These are phyloP conservation scores for Hymenoscyphus infarciens DNA, from an alignment of 2,329 filamentous ascomycete species.

Conservation along the genomic window DNA sequence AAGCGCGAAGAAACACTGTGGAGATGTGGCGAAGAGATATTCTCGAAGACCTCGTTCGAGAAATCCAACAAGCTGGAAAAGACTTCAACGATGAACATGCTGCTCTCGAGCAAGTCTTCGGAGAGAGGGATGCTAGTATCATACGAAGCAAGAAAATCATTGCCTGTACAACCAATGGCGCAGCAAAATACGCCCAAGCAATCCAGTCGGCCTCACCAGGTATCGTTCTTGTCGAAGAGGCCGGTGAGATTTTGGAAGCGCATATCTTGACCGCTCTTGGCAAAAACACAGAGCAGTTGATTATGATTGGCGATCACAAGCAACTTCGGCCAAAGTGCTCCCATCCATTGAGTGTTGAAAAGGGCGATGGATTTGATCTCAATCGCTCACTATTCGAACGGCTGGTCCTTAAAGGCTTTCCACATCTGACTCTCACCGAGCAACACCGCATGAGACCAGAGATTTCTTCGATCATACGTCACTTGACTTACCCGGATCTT, in stretches of 20 bases:
- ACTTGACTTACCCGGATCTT: constrained; percentile 60
- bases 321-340: constrained; percentile 64
- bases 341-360: constrained; percentile 58
- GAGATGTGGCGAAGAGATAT: constrained; percentile 45
- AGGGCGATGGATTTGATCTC: constrained; percentile 62
- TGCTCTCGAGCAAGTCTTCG: constrained; percentile 43
- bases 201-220: constrained; percentile 54
- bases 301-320: constrained; percentile 71
- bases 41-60: constrained; percentile 47
- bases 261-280: constrained; percentile 61
- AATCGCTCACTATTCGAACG: constrained; percentile 68
- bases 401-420: constrained; percentile 53
- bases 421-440: constrained; percentile 50
- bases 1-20: constrained; percentile 38
- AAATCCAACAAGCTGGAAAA: constrained; percentile 39
- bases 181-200: constrained; percentile 56
- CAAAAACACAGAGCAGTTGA: constrained; percentile 54
- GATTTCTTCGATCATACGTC: constrained; percentile 56
- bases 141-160: constrained; percentile 59
- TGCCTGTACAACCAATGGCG: constrained; percentile 67
- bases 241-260: constrained; percentile 67
- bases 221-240: constrained; percentile 63
- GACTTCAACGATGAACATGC: constrained; percentile 43
- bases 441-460: constrained; percentile 70
- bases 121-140: constrained; percentile 40